Conservation (phyloP, 331 rosid genomes). For the Pyrus hybrid region DNA sequence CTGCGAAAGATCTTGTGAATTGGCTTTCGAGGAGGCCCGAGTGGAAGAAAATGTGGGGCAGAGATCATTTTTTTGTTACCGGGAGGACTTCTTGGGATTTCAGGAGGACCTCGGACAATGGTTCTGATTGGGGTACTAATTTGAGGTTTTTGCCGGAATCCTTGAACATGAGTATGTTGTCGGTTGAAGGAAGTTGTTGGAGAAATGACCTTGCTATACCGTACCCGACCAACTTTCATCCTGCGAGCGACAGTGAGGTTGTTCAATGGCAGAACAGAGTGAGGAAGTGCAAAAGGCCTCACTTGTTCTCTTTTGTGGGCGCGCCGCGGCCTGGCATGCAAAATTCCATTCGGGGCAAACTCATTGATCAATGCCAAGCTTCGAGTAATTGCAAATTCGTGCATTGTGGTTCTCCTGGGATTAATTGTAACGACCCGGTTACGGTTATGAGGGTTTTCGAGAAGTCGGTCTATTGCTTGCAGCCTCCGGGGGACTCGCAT, state of each 20-base stretch:
- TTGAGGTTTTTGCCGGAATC: conserved; percentile 62
- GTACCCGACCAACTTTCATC: conserved; percentile 78
- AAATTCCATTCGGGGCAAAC: conserved; percentile 42
- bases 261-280: conserved; percentile 41
- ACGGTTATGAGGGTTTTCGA: conserved; percentile 44
- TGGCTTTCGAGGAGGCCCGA: conserved; percentile 36
- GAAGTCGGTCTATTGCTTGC: conserved; percentile 56
- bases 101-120: conserved; percentile 43
- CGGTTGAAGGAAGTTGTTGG: conserved; percentile 80
- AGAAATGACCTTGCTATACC: conserved; percentile 70
- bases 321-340: conserved; percentile 61
- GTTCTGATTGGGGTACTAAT: conserved; percentile 70
- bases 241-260: conserved; percentile 30
- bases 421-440: conserved; percentile 51
- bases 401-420: conserved; percentile 43
- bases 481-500: conserved; percentile 75
- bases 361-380: conserved; percentile 43
- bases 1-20: conserved; percentile 37
- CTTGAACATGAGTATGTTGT: conserved; percentile 65
- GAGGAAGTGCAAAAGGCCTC: conserved; percentile 23
- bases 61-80: conserved; percentile 65
- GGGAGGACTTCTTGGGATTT: conserved; percentile 90
- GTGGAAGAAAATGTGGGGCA: conserved; percentile 68
- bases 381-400: conserved; percentile 43
- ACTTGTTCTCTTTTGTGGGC: conserved; percentile 58